Base-by-base conservation (phyloP, 208 protist genomes). In the Crithidia sp. region DNA sequence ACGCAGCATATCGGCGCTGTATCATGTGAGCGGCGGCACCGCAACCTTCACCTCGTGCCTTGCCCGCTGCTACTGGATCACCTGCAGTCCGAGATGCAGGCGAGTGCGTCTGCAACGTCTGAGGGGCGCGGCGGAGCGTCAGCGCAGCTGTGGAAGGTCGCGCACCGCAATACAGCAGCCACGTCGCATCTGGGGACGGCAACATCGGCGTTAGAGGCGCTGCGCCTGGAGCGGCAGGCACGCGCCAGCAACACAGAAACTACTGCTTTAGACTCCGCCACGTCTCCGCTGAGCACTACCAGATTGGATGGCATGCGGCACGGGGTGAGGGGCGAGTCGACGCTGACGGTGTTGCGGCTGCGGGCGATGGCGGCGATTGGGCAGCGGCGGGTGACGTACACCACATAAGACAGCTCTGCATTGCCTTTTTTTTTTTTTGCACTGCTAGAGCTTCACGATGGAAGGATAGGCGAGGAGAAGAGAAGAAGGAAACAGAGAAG, bases 41-140 rank as follows among this genome's bases (percentile, higher is more conserved):
- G 63, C 65, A 78, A 78, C 41, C 49, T 78, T n/a, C 49, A 68
- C 49, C 68, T 69, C 13, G 64, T 62, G 13, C 73, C 73, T 2
- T 78, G 65, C 13, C 66, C 73, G 5, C 43, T 67, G 7, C 10
- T 78, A 28, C 37, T 72, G 7, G 59, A 67, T 49, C 58, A 64
- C 47, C n/a, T 78, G n/a, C 44, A 10, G 9, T 7, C 28, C 6
- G 41, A 59, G 36, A n/a, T 68, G 57, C 56, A 6, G 36, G 47
- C 52, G 16, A 17, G 36, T 47, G 10, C 44, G 12, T 39, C 44
- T 53, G 13, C 9, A 36, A 9, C 50, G 9, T 12, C 54, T 40
- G 8, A 50, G 58, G 10, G 28, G 19, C n/a, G 6, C 9, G 36
- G 9, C 37, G 10, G 55, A 49, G 2, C 49, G n/a, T 12, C 5